Conservation (phyloP, 2,329 filamentous ascomycete genomes). For the Emydomyces testavorans region DNA sequence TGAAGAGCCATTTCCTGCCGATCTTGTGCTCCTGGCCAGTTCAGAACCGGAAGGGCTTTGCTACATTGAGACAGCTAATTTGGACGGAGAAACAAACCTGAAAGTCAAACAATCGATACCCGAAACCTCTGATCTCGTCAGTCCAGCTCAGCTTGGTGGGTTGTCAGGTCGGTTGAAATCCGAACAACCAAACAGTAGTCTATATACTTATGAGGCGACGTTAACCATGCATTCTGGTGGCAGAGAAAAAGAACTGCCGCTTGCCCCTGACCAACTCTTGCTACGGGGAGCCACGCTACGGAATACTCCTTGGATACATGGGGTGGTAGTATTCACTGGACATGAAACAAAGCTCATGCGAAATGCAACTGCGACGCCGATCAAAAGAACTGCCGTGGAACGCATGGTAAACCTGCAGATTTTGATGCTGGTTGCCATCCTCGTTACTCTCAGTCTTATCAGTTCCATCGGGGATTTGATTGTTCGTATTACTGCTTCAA, state of each 20-base stretch:
- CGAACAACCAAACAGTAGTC: slow-evolving; percentile 93
- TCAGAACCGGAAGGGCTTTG: slow-evolving; percentile 95
- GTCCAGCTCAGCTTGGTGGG: slow-evolving; percentile 70
- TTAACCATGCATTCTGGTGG: slow-evolving; percentile 82
- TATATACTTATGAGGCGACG: slow-evolving; percentile 97
- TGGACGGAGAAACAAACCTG: slow-evolving; percentile 94
- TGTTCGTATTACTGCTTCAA: slow-evolving; percentile 52
- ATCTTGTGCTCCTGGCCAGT: slow-evolving; percentile 81
- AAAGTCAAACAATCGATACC: slow-evolving; percentile 98
- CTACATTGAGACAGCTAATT: slow-evolving; percentile 96
- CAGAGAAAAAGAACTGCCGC: slow-evolving; percentile 79
- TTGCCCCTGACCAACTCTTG: slow-evolving; percentile 82
- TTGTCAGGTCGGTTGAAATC: slow-evolving; percentile 79
- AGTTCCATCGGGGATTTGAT: slow-evolving; percentile 86
- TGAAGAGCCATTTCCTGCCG: slow-evolving; percentile 87
- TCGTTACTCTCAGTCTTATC: slow-evolving; percentile 73
- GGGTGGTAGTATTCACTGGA: slow-evolving; percentile 89
- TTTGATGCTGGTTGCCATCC: slow-evolving; percentile 72
- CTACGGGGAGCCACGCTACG: slow-evolving; percentile 85
- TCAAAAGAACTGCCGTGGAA: slow-evolving; percentile 95
- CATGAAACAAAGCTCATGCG: slow-evolving; percentile 99
- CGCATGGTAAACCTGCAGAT: slow-evolving; percentile 88
- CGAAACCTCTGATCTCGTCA: slow-evolving; percentile 80
- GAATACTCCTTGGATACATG: slow-evolving; percentile 96
- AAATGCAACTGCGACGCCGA: slow-evolving; percentile 91